Conservation (phyloP, 2,329 filamentous ascomycete species). For the Diaporthe citri region DNA sequence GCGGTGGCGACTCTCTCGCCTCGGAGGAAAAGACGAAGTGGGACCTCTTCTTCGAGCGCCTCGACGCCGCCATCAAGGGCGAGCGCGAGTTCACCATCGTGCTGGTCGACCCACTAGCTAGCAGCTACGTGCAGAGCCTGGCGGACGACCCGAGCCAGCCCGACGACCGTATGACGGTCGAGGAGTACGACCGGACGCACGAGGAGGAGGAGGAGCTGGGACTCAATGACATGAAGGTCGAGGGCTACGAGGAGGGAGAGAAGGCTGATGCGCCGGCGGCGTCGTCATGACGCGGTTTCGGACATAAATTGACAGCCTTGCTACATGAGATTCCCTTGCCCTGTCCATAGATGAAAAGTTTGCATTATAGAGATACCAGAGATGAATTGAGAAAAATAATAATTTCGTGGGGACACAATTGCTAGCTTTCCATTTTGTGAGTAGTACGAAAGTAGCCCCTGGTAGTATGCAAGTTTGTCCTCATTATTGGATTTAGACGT, state of each 20-base stretch:
- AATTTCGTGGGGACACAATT: not conserved
- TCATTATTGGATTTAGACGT: too few relatives aligned
- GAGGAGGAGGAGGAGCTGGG: constrained; percentile 96
- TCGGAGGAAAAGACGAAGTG: constrained; percentile 77
- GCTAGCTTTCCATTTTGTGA: not conserved
- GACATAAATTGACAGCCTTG: not conserved
- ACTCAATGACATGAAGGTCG: constrained; percentile 90
- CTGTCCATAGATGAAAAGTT: not conserved
- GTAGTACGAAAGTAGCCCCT: not conserved
- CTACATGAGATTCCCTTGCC: not conserved
- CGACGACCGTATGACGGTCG: constrained; percentile 84
- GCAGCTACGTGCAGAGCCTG: constrained; percentile 93
- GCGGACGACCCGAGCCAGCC: constrained; percentile 76
- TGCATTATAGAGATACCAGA: constrained; percentile 39
- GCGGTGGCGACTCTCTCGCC: constrained; percentile 84
- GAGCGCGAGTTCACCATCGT: constrained; percentile 85
- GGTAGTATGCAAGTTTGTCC: too few relatives aligned
- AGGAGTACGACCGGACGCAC: constrained; percentile 87
- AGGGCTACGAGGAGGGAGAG: constrained; percentile 75
- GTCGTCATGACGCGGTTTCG: constrained; percentile 26
- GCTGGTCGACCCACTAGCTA: constrained; percentile 88
- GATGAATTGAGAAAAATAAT: constrained; percentile 7
- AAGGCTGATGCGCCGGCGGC: constrained; percentile 47
- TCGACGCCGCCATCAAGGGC: constrained; percentile 84
- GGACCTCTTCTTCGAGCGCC: constrained; percentile 82